phyloP scores from a whole-genome alignment of 106 monocot genomes.

The Amphibolis antarctica region DNA sequence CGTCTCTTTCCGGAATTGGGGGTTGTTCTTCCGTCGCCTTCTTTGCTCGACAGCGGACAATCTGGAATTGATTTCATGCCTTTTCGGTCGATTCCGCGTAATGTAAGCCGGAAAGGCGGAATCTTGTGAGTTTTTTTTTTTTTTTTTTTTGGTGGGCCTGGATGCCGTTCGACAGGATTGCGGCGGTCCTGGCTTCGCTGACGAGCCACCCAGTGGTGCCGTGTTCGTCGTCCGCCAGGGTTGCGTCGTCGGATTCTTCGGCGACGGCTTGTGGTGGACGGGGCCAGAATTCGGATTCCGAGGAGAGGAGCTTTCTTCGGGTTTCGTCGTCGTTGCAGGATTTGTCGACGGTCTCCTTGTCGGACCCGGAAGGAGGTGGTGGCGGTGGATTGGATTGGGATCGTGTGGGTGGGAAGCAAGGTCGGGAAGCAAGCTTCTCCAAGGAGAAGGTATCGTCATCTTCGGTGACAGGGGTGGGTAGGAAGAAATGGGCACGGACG shows the following conservation, averaged over 20 bases:
- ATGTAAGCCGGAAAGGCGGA: too few relatives aligned
- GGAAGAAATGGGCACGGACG: constrained; percentile 40
- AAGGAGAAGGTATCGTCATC: constrained; percentile 57
- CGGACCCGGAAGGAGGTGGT: constrained; percentile 18
- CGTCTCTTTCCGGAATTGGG: too few relatives aligned
- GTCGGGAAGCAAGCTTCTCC: constrained; percentile 48
- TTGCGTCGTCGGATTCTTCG: constrained; percentile 9
- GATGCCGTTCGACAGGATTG: too few relatives aligned
- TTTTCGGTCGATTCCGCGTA: too few relatives aligned
- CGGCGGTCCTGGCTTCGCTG: too few relatives aligned
- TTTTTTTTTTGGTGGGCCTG: too few relatives aligned
- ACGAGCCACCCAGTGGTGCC: constrained; percentile 3
- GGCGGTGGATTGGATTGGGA: constrained; percentile 31
- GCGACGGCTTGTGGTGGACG: not conserved
- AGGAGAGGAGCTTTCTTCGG: constrained; percentile 36
- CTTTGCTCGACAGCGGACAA: too few relatives aligned
- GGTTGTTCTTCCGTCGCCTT: too few relatives aligned
- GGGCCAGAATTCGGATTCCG: not conserved
- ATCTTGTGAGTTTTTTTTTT: too few relatives aligned
- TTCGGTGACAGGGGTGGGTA: constrained; percentile 17
- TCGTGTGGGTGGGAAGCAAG: constrained; percentile 41
- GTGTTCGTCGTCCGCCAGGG: too few relatives aligned
- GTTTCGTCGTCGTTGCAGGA: constrained; percentile 70
- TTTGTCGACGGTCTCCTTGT: constrained; percentile 36
- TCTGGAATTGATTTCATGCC: too few relatives aligned